These are phyloP conservation scores for Candida sp. DNA, from an alignment of 1,139 yeast genomes.

Conservation along the genomic window DNA sequence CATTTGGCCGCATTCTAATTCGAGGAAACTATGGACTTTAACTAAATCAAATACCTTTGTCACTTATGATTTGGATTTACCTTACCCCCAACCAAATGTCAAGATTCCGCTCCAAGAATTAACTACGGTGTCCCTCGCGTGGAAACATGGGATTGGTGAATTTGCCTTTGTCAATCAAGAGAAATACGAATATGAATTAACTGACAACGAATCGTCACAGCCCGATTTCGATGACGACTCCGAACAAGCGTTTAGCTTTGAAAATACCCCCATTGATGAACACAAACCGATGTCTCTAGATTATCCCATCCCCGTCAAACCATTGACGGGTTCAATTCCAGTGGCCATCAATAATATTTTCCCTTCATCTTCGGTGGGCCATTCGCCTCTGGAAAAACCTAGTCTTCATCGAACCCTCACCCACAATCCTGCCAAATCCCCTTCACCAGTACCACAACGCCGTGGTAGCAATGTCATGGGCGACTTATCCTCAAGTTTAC, in stretches of 20 bases:
- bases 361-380: slow-evolving; percentile 13
- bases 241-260: slow-evolving; percentile 2
- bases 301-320: slow-evolving; percentile 2
- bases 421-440: slow-evolving; percentile 15
- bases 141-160: slow-evolving; percentile 49
- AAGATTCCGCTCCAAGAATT: slow-evolving; percentile 53
- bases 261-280: slow-evolving; percentile 3
- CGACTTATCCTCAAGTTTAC: slow-evolving; percentile 1
- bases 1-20: slow-evolving; percentile 35
- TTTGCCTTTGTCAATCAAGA: slow-evolving; percentile 54
- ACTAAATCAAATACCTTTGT: slow-evolving; percentile 49
- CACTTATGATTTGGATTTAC: slow-evolving; percentile 47
- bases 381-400: slow-evolving; percentile 27
- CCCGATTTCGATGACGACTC: neutral
- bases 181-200: slow-evolving; percentile 38
- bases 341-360: slow-evolving; percentile 9
- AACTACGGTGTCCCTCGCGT: slow-evolving; percentile 49
- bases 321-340: slow-evolving; percentile 16
- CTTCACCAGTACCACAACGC: slow-evolving; percentile 11
- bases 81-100: slow-evolving; percentile 22
- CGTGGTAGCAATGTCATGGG: slow-evolving; percentile 2
- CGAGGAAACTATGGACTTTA: slow-evolving; percentile 37
- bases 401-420: slow-evolving; percentile 18
- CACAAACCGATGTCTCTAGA: neutral
- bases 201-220: slow-evolving; percentile 4